Evolutionary conservation across 2,329 filamentous ascomycete genomes (phyloP).

Genomic region (Alternaria brassicae): DNA sequence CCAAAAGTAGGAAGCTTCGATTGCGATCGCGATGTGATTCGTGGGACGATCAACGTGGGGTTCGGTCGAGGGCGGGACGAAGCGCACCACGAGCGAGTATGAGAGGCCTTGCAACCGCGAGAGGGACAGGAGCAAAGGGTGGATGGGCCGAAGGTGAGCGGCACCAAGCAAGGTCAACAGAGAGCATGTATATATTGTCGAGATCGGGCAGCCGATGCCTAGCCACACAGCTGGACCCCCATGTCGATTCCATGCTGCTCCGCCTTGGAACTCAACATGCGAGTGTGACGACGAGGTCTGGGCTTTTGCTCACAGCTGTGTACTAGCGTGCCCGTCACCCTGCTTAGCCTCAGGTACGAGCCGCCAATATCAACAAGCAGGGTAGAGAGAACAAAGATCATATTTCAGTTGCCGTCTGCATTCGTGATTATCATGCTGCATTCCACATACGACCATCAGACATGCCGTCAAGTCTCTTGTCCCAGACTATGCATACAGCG

Average conservation of each 20-base stretch:
- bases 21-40: slow-evolving; percentile 46
- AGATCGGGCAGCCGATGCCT: slow-evolving; percentile 35
- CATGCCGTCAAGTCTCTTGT: slow-evolving; percentile 17
- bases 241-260: slow-evolving; percentile 32
- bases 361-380: slow-evolving; percentile 16
- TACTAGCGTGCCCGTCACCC: slow-evolving; percentile 24
- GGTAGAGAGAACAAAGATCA: slow-evolving; percentile 9
- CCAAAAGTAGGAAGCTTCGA: slow-evolving; percentile 12
- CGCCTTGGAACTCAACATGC: slow-evolving; percentile 34
- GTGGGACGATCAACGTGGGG: slow-evolving; percentile 41
- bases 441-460: slow-evolving; percentile 26
- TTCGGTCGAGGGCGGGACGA: slow-evolving; percentile 17
- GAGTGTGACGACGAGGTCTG: slow-evolving; percentile 28
- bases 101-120: slow-evolving; percentile 4
- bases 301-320: slow-evolving; percentile 21
- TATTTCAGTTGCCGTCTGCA: slow-evolving; percentile 20
- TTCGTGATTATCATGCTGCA: slow-evolving; percentile 38
- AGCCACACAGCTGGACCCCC: slow-evolving; percentile 43
- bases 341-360: slow-evolving; percentile 31
- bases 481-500: slow-evolving; percentile 30
- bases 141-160: slow-evolving; percentile 21
- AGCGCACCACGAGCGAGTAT: slow-evolving; percentile 12
- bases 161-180: slow-evolving; percentile 25
- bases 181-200: slow-evolving; percentile 26
- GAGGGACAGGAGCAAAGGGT: neutral